Conservation (phyloP, 306 rosid genomes). For the Vicia villosa region DNA sequence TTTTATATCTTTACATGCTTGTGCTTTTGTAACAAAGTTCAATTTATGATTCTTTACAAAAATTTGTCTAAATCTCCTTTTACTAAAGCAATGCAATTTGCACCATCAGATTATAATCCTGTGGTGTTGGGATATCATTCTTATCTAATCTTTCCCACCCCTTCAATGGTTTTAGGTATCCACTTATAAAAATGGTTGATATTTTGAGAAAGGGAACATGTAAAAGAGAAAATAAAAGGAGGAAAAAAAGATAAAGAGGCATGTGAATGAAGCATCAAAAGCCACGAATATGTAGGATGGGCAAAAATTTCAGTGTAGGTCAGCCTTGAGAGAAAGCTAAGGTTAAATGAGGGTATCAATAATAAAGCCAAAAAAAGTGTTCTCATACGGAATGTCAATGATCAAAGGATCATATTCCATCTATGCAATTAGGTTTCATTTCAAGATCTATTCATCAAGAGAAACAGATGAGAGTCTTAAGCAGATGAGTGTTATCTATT, state of each 20-base stretch:
- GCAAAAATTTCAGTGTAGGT: constrained; percentile 45
- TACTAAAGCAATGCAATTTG: constrained; percentile 45
- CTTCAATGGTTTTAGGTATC: constrained; percentile 49
- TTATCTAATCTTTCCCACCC: constrained; percentile 39
- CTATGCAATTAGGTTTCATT: constrained; percentile 12
- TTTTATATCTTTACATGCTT: constrained; percentile 54
- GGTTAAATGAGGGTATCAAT: constrained; percentile 46
- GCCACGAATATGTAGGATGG: constrained; percentile 49
- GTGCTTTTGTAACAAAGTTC: constrained; percentile 61
- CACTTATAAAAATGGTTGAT: constrained; percentile 48
- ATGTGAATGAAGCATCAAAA: constrained; percentile 49
- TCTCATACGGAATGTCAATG: constrained; percentile 52
- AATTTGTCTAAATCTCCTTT: constrained; percentile 52
- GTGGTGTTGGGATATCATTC: constrained; percentile 32
- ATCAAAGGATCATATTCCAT: constrained; percentile 46
- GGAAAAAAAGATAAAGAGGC: constrained; percentile 52
- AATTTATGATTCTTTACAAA: constrained; percentile 52
- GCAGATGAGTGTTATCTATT: background rate
- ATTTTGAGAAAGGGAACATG: constrained; percentile 47
- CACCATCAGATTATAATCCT: constrained; percentile 50
- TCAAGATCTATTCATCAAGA: constrained; percentile 19
- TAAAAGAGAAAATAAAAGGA: constrained; percentile 46
- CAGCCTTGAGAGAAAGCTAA: constrained; percentile 56
- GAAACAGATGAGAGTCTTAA: background rate
- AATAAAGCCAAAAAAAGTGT: constrained; percentile 53